Evolutionary conservation across 2,329 filamentous ascomycete genomes (phyloP), one percentile per base, ranked within the genome.

Genomic region (Sporothrix protearum): DNA sequence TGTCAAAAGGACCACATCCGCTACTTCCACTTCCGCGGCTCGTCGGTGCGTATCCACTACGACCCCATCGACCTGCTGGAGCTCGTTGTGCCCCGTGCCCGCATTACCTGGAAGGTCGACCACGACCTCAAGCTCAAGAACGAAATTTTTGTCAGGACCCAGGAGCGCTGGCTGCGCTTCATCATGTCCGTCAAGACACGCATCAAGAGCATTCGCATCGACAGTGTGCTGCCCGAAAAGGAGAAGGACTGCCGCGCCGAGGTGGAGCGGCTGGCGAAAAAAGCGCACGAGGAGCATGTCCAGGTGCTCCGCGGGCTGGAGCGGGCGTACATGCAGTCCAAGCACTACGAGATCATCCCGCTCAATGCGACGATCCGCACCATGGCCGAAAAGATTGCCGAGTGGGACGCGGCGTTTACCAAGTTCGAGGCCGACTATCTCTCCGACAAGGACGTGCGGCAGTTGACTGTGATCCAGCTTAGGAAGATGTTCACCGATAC

Each of bases 101-200:
- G 92, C 71, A 92, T 99, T 68, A 97, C 95, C 0, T 99, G 96
- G 95, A 98, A 97, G 80, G 96, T 99, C 33, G 95, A 97, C 76
- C 92, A 96, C 74, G 96, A 99, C 78, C 82, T 99, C 66, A 91
- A 87, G 75, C 86, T 99, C 76, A 97, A 97, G 80, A 99, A 99
- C 76, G 93, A 97, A 30, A 89, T 97, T 42, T 99, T 92, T 78
- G 85, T 84, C 28, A 91, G 90, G 77, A 92, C 91, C 73, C 92
- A 97, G 77, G 90, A 93, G 69, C 89, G 93, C 47, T 90, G 97
- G 82, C 89, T 89, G 75, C 89, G 90, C 28, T 99, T 97, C 82
- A 97, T 97, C 85, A 81, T 87, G 25, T 97, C 95, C 0, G 93
- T 99, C 69, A 92, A 91, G 78, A 87, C 89, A 12, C 88, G 96